These are phyloP conservation scores for Ramichloridium luteum DNA, from an alignment of 2,329 filamentous ascomycete genomes.

Conservation along the genomic window DNA sequence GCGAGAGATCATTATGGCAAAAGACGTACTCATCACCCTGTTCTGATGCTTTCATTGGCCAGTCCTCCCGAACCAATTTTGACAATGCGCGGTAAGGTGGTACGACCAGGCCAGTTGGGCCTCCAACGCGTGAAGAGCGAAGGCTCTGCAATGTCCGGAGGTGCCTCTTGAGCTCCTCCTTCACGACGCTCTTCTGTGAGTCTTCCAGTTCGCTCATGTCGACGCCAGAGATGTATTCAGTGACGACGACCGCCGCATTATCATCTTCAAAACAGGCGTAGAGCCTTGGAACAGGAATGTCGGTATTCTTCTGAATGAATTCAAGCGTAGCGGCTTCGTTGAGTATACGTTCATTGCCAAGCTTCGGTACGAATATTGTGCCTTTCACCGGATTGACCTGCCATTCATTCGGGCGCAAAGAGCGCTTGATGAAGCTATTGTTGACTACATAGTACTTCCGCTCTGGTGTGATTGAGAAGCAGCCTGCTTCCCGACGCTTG, in stretches of 20 bases:
- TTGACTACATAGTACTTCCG: slow-evolving; percentile 1
- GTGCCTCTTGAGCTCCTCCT: slow-evolving; percentile 1
- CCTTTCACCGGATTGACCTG: slow-evolving; percentile 1
- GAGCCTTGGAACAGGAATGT: slow-evolving; percentile 3
- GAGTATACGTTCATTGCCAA: slow-evolving; percentile 1
- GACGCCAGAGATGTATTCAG: slow-evolving; percentile 1
- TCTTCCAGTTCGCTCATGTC: slow-evolving; percentile 2
- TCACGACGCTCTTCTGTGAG: background rate
- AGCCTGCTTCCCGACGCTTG: background rate
- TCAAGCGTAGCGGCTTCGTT: slow-evolving; percentile 2
- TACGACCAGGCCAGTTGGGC: slow-evolving; percentile 9
- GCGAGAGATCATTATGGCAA: slow-evolving; percentile 21
- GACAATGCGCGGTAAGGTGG: slow-evolving; percentile 8
- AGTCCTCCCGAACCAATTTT: slow-evolving; percentile 3
- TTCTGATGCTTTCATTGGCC: slow-evolving; percentile 4
- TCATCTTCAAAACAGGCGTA: slow-evolving; percentile 3
- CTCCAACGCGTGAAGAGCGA: slow-evolving; percentile 6
- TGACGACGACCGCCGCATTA: slow-evolving; percentile 1
- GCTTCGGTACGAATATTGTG: slow-evolving; percentile 1
- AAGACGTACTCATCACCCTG: slow-evolving; percentile 14
- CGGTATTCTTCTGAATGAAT: background rate
- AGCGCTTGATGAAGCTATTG: slow-evolving; percentile 2
- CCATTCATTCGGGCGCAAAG: background rate
- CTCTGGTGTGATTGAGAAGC: slow-evolving; percentile 1
- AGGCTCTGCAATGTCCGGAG: slow-evolving; percentile 1